Base-by-base conservation (phyloP, 495 filamentous ascomycete genomes). In the Articulospora tetracladia region DNA sequence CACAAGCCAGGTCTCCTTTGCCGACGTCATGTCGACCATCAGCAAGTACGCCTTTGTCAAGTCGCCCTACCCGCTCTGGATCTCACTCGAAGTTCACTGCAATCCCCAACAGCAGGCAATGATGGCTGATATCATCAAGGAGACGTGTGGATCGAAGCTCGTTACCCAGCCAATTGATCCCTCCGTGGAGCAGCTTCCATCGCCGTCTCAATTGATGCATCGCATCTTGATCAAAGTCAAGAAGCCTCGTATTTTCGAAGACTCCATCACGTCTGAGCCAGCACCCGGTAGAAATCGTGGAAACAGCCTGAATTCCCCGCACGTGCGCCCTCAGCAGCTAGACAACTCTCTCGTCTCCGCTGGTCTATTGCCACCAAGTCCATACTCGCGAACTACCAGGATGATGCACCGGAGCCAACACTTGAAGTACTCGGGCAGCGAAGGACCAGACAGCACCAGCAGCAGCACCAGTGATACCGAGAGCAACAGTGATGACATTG, bases 31-130 rank as follows among this genome's bases (percentile, higher is more conserved):
- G 71, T 87, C 87, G 20, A 92, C 93, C 58, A 93, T 98, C 72
- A 88, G 89, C 64, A 92, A 91, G 66, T 96, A 97, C 68, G 93
- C 94, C 15, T 98, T 98, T 67, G 76, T 83, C 48, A 83, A 86
- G 25, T 89, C 88, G 2, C 82, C 78, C 17, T 97, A 92, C 60
- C 94, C 94, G 8, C 80, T 98, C 8, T 95, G 93, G 72, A 81
- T 98, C 49, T 98, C 94, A 17, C 86, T 98, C 23, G 94, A 98
- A 68, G 93, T 98, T 19, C 94, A 97, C 69, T 98, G 94, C 79
- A 86, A 81, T 63, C 71, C 85, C 11, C 80, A 87, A 52, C 93
- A 97, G 66, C 94, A 98, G 70, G 75, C 83, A 39, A 82, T 80
- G 36, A 97, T 98, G 93, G 91, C 92, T 23, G 86, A 90, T 53